Conservation (phyloP, 805 yeast genomes). For the Lipomyces kockii region DNA sequence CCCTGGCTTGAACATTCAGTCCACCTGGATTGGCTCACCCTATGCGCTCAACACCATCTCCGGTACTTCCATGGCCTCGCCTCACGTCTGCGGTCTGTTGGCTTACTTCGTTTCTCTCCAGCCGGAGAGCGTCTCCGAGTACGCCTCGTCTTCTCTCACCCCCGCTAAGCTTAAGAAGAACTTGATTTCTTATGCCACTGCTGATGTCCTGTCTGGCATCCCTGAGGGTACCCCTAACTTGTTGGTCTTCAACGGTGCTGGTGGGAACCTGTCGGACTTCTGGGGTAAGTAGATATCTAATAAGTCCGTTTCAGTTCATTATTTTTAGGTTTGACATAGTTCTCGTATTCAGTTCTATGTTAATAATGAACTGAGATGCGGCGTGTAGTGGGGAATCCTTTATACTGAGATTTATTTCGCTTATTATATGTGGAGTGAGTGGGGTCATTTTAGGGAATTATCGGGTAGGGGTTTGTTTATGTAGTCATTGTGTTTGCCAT, state of each 20-base stretch:
- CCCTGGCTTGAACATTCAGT: slow-evolving; percentile 74
- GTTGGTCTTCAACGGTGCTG: slow-evolving; percentile 64
- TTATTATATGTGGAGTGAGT: background rate
- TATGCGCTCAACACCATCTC: slow-evolving; percentile 58
- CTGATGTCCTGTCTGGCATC: slow-evolving; percentile 53
- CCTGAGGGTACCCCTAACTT: slow-evolving; percentile 59
- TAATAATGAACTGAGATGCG: background rate
- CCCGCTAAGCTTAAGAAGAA: slow-evolving; percentile 53
- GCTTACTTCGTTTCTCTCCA: slow-evolving; percentile 61
- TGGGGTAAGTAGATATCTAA: slow-evolving; percentile 44
- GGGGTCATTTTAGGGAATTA: background rate
- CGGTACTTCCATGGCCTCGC: slow-evolving; percentile 70
- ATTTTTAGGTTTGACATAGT: background rate
- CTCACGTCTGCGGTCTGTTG: slow-evolving; percentile 61
- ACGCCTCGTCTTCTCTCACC: slow-evolving; percentile 47
- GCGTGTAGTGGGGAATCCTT: background rate
- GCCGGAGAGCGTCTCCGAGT: slow-evolving; percentile 57
- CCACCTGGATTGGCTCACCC: slow-evolving; percentile 60
- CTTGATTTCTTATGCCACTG: slow-evolving; percentile 58
- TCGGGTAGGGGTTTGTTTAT: slow-evolving; percentile 3
- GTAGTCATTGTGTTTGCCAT: slow-evolving; percentile 1
- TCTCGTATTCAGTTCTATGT: background rate
- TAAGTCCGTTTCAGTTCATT: background rate
- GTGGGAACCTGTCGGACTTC: slow-evolving; percentile 57
- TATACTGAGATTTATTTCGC: background rate